Evolutionary conservation across 2,329 filamentous ascomycete species (phyloP).

Genomic region (Stachybotrys chartarum): DNA sequence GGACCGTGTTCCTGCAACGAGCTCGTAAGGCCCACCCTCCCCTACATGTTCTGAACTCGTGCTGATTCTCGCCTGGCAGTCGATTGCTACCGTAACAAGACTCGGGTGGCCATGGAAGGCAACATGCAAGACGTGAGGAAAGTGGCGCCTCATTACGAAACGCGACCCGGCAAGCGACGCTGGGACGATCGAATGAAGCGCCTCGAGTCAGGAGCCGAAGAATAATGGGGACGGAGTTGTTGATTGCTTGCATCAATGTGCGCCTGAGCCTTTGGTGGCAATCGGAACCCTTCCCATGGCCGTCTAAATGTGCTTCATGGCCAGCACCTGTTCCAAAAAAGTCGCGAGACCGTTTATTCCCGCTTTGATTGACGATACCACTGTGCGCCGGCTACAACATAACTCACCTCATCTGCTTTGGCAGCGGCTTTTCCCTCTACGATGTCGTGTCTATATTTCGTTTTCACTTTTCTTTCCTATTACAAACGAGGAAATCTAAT

Average conservation of each 20-base stretch:
- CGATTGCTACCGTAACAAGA: slow-evolving; percentile 91
- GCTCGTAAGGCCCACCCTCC: slow-evolving; percentile 59
- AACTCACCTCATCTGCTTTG: not conserved
- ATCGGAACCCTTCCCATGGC: no score
- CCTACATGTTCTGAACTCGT: not conserved
- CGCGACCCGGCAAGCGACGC: slow-evolving; percentile 73
- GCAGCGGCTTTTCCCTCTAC: not conserved
- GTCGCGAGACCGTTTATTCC: not conserved
- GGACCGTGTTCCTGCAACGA: slow-evolving; percentile 83
- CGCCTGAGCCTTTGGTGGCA: no score
- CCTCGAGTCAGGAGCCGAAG: slow-evolving; percentile 13
- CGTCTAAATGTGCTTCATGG: no score
- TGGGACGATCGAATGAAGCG: slow-evolving; percentile 54
- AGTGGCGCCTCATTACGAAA: slow-evolving; percentile 82
- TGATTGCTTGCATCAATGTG: no score
- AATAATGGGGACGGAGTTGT: not conserved
- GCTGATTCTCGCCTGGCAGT: slow-evolving; percentile 44
- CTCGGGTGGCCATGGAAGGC: slow-evolving; percentile 71
- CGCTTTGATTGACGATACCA: not conserved
- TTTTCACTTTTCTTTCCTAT: no score
- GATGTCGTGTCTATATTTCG: no score
- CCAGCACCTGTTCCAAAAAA: no score
- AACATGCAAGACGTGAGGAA: slow-evolving; percentile 67
- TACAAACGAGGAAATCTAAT: no score
- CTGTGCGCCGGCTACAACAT: not conserved